These are phyloP conservation scores for Sphagnum contortum DNA, from an alignment of 225 moss, liverwort and hornwort species.

Conservation along the genomic window DNA sequence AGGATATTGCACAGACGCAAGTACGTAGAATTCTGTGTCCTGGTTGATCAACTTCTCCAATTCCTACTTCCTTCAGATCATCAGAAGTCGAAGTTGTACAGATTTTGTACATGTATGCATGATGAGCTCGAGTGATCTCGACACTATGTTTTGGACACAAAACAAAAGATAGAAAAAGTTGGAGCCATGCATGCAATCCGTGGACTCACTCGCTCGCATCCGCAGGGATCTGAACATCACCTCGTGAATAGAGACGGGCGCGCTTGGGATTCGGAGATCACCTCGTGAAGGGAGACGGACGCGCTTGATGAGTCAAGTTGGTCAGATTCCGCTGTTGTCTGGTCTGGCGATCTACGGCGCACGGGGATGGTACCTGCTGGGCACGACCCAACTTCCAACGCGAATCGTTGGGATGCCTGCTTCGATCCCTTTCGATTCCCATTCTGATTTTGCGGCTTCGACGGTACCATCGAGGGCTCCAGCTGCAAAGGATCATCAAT, in stretches of 20 bases:
- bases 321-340: conserved; percentile 1
- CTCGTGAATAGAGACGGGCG: no score
- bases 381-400: conserved; percentile 25
- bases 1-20: neutral
- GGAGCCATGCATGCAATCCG: neutral
- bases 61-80: no score
- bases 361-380: conserved; percentile 37
- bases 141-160: no score
- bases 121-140: no score
- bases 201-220: neutral
- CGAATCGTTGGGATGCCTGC: conserved; percentile 28
- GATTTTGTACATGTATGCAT: no score
- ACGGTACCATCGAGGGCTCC: conserved; percentile 24
- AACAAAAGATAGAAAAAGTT: no score
- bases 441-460: conserved; percentile 8
- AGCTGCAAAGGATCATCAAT: conserved; percentile 13
- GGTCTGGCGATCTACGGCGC: conserved; percentile 5
- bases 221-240: neutral
- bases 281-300: conserved; percentile 28
- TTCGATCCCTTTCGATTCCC: conserved; percentile 4
- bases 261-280: conserved; percentile 1
- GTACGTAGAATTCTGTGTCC: neutral
- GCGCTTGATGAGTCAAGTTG: conserved; percentile 4
- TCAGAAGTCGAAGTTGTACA: no score
- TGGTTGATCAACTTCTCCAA: no score